Conservation (phyloP, 306 rosid genomes). For the Rosa multiflora region DNA sequence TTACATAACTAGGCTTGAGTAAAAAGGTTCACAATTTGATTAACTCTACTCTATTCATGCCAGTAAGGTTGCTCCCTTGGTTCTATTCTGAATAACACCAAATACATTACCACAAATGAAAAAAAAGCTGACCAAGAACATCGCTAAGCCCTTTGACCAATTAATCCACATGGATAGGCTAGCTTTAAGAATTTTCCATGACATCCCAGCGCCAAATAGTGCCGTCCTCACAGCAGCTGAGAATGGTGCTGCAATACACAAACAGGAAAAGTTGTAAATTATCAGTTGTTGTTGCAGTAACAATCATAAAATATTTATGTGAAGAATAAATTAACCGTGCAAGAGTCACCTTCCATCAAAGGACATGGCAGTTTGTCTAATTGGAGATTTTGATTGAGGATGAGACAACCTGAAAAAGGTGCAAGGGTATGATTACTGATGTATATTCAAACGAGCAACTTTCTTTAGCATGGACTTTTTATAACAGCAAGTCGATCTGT, state of each 20-base stretch:
- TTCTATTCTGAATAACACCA: not conserved
- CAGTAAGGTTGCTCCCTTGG: not conserved
- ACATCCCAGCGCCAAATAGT: constrained; percentile 99
- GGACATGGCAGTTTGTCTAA: constrained; percentile 92
- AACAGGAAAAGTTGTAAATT: not conserved
- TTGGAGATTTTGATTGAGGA: constrained; percentile 81
- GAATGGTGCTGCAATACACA: constrained; percentile 66
- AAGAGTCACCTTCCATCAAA: constrained; percentile 83
- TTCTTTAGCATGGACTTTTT: not conserved
- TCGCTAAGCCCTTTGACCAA: not conserved
- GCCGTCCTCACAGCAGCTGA: constrained; percentile 92
- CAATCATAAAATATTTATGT: not conserved
- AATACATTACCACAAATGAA: not conserved
- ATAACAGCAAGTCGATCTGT: constrained; percentile 48
- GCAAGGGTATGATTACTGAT: constrained; percentile 12
- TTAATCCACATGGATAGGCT: constrained; percentile 13
- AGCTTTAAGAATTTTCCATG: constrained; percentile 22
- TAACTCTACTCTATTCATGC: not conserved
- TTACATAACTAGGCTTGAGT: not conserved
- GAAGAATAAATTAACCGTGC: not conserved
- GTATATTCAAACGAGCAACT: constrained; percentile 3
- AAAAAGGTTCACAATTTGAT: not conserved
- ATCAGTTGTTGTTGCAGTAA: not conserved
- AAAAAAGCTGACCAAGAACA: not conserved
- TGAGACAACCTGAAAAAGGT: constrained; percentile 61